Base-by-base conservation (phyloP, 2,329 filamentous ascomycete genomes). In the Ceratocystis variospora region DNA sequence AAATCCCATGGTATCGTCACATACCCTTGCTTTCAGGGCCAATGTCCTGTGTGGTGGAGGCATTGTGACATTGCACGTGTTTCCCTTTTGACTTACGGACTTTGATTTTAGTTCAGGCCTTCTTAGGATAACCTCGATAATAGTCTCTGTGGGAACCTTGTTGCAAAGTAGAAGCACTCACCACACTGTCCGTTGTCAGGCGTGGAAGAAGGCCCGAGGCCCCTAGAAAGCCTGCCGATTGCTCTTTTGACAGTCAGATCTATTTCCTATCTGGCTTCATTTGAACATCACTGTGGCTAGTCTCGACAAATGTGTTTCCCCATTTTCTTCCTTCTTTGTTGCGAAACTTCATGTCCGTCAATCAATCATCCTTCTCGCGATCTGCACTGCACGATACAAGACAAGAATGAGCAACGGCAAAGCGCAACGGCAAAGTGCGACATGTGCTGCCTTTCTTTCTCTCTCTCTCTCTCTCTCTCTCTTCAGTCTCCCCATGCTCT, bases 171-270 rank as follows among this genome's bases (percentile, higher is more conserved):
- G 28, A 37, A 59, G 55, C 55, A 15, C 55, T n/a, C 28, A 28
- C 55, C 15, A 59, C 28, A 59, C 31, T 5, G 55, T 59, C 17
- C 55, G 31, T 59, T 59, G 55, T 59, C 55, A 59, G 55, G 28
- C 55, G 19, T 59, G 55, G 28, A 59, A 59, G 55, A 59, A 59
- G 55, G 55, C 28, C 55, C 55, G 28, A 59, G 55, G 55, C 55
- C 55, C 55, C 55, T 59, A 31, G 15, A 6, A 37, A 22, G 55
- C 55, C 28, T 59, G 55, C 33, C 55, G 55, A 59, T 59, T 59
- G 55, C 55, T 59, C 55, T 59, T 59, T 59, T 59, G 55, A 59
- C 55, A 59, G 28, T 37, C 55, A 59, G 55, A 59, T 59, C 55
- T 59, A 59, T 59, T 59, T 31, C 55, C n/a, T 59, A 8, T 59